These are phyloP conservation scores for Podila epigama DNA, from an alignment of 192 early-diverging fungal genomes.

Conservation along the genomic window DNA sequence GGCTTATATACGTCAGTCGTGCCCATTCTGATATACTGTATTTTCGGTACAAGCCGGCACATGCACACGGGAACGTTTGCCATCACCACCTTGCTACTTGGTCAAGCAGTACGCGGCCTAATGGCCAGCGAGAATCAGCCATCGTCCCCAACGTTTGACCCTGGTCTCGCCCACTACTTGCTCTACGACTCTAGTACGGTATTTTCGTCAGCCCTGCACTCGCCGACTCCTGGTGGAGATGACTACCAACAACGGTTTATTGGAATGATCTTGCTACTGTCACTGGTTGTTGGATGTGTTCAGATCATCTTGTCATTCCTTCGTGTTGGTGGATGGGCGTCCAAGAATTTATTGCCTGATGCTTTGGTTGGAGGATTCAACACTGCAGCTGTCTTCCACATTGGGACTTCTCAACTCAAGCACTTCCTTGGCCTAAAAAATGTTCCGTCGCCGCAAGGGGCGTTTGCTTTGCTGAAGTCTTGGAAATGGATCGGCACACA, in stretches of 20 bases:
- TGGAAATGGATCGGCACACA: constrained; percentile 34
- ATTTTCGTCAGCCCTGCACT: background rate
- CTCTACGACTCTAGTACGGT: constrained; percentile 11
- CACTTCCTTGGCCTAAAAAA: constrained; percentile 43
- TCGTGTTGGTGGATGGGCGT: constrained; percentile 43
- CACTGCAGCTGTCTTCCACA: constrained; percentile 49
- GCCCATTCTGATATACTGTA: constrained; percentile 45
- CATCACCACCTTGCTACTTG: constrained; percentile 45
- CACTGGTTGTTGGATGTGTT: constrained; percentile 40
- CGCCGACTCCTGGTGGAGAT: constrained; percentile 7
- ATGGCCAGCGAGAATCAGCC: constrained; percentile 16
- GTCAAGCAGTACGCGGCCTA: constrained; percentile 41
- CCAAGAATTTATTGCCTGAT: constrained; percentile 40
- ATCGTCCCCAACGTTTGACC: background rate
- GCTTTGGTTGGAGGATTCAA: constrained; percentile 49
- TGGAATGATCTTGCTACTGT: constrained; percentile 44
- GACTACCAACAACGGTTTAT: constrained; percentile 37
- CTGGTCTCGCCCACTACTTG: constrained; percentile 20
- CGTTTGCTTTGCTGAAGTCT: constrained; percentile 35
- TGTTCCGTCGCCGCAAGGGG: constrained; percentile 24
- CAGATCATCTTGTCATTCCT: constrained; percentile 43
- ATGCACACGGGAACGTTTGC: constrained; percentile 52
- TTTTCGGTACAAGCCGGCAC: constrained; percentile 50
- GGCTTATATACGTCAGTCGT: constrained; percentile 52
- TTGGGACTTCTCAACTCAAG: constrained; percentile 46